Base-by-base conservation (phyloP, 2,329 filamentous ascomycete genomes). In the Ceratocystis lukuohia region DNA sequence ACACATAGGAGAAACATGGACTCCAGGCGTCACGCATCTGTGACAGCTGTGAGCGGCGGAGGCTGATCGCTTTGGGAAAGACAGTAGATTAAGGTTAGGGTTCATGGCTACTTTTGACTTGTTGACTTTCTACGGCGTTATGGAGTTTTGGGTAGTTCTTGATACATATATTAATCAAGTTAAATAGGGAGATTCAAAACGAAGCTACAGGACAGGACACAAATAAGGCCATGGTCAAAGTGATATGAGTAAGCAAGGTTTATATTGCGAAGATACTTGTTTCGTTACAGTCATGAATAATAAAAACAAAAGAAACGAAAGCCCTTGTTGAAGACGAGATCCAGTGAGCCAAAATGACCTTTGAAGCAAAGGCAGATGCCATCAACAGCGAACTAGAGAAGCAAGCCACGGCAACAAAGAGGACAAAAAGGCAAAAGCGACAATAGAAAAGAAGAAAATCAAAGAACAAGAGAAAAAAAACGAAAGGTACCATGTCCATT, bases 1-100 rank as follows among this genome's bases (percentile, higher is more conserved):
- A 74, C 81, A 88, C 70, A 94, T 99, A 74, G 94, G 91, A 44
- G 88, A 93, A 72, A 77, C 77, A 0, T 99, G 94, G 92, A 83
- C 82, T 66, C 90, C 91, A 0, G 91, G 91, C 7, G 79, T 88
- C 62, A 79, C 79, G 68, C 82, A 71, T 68, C 75, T 89, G 68
- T 89, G 74, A 80, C 33, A 2, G 48, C 20, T 15, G 10, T 22
- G 48, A 25, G n/a, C 46, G 17, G 20, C 22, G 25, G 4, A 5
- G 15, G 10, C 15, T 28, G 15, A 28, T 25, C 25, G 25, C 15
- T 53, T 53, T 15, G 1, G 5, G 20, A n/a, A 5, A 15, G 48
- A 15, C 15, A 53, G 25, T 69, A 41, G 41, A 66, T 62, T 67
- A 70, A 50, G 67, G 28, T n/a, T 61, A 62, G 65, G 57, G 45